Conservation (phyloP, 2,329 filamentous ascomycete species). For the Davidsoniella eucalypti region DNA sequence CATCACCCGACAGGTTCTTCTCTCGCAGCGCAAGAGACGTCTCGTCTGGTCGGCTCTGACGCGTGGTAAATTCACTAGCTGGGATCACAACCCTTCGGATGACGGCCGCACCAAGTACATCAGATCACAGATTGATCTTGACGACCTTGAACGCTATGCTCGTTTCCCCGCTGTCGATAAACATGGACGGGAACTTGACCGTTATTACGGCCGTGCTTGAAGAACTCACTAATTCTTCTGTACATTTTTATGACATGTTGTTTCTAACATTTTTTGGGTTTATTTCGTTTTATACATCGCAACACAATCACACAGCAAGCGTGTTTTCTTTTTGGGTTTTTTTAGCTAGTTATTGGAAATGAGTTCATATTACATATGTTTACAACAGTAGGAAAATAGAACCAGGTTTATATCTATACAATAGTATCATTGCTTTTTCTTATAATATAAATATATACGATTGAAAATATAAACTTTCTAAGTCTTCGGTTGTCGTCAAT, state of each 20-base stretch:
- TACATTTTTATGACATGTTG: not conserved
- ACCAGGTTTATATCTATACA: too few relatives aligned
- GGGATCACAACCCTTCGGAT: slow-evolving; percentile 69
- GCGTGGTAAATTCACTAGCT: slow-evolving; percentile 58
- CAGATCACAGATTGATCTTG: slow-evolving; percentile 63
- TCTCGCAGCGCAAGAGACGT: slow-evolving; percentile 62
- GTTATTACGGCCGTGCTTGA: slow-evolving; percentile 12
- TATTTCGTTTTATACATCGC: not conserved
- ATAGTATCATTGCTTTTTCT: not conserved
- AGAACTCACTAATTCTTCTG: not conserved
- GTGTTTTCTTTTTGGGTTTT: slow-evolving; percentile 6
- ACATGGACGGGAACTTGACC: slow-evolving; percentile 31
- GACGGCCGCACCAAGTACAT: slow-evolving; percentile 65
- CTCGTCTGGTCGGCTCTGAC: slow-evolving; percentile 68
- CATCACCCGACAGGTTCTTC: slow-evolving; percentile 59
- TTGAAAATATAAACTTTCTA: not conserved
- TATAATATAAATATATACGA: not conserved
- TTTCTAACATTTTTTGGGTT: not conserved
- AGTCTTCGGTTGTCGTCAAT: not conserved
- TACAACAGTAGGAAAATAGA: too few relatives aligned
- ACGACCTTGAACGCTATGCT: slow-evolving; percentile 62
- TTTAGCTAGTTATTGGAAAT: not conserved
- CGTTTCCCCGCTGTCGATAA: slow-evolving; percentile 51
- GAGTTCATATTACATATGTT: too few relatives aligned
- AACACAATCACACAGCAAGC: slow-evolving; percentile 1